These are phyloP conservation scores for Sonneratia alba DNA, from an alignment of 345 rosid genomes.

Conservation along the genomic window DNA sequence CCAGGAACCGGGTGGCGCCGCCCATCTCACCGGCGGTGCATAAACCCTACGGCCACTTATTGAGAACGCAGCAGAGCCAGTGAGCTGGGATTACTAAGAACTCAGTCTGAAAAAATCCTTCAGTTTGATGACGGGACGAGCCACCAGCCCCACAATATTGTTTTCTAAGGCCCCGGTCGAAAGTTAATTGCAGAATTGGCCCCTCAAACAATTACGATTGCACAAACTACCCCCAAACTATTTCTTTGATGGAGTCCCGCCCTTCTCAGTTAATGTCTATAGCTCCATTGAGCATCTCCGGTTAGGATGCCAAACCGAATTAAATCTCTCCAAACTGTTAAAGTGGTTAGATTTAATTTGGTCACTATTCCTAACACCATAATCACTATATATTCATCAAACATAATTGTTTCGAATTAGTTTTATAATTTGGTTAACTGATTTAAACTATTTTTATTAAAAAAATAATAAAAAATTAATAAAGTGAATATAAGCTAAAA, in stretches of 20 bases:
- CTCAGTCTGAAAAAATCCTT: neutral
- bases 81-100: neutral
- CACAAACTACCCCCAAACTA: neutral
- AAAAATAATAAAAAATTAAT: too few relatives aligned
- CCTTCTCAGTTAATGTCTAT: neutral
- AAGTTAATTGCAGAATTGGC: neutral
- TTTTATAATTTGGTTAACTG: too few relatives aligned
- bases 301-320: too few relatives aligned
- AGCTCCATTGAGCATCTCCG: neutral
- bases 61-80: neutral
- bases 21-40: slow-evolving; percentile 34
- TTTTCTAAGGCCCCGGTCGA: neutral
- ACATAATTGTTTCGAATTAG: too few relatives aligned
- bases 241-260: neutral
- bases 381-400: too few relatives aligned
- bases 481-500: too few relatives aligned
- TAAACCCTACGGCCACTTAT: slow-evolving; percentile 19
- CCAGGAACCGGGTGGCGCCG: slow-evolving; percentile 47
- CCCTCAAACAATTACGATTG: neutral
- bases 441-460: too few relatives aligned
- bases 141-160: neutral
- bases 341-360: too few relatives aligned
- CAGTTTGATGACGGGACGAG: neutral
- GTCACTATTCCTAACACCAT: too few relatives aligned
- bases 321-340: too few relatives aligned